Conservation (phyloP, 306 rosid genomes). For the Carpinus fangiana region DNA sequence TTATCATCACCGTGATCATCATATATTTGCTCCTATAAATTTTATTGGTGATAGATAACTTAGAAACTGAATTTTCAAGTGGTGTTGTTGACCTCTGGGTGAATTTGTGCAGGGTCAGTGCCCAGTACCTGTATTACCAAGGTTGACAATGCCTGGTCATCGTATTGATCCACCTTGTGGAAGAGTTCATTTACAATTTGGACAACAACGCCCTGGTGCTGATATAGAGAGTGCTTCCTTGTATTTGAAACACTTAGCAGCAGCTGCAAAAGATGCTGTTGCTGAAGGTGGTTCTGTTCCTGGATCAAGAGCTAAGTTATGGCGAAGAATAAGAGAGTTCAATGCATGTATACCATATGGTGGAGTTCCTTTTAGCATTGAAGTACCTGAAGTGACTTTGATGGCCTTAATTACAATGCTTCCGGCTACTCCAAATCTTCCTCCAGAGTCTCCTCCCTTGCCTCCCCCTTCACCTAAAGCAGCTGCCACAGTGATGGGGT, state of each 20-base stretch:
- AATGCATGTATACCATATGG: conserved; percentile 85
- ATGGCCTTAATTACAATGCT: conserved; percentile 99
- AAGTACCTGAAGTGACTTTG: conserved; percentile 96
- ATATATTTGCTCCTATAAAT: conserved; percentile 10
- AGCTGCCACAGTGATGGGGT: conserved; percentile 98
- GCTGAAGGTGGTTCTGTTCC: conserved; percentile 98
- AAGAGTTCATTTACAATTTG: conserved; percentile 75
- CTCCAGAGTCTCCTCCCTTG: conserved; percentile 97
- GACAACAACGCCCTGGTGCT: conserved; percentile 54
- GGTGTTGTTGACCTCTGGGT: conserved; percentile 40
- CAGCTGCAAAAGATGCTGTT: conserved; percentile 98
- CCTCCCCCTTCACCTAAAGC: conserved; percentile 99
- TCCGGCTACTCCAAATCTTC: conserved; percentile 96
- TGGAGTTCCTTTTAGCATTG: conserved; percentile 83
- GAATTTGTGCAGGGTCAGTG: conserved; percentile 75
- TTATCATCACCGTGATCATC: not conserved
- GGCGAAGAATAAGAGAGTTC: conserved; percentile 99
- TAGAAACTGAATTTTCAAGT: conserved; percentile 16
- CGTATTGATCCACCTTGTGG: conserved; percentile 98
- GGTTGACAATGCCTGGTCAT: conserved; percentile 99
- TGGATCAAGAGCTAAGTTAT: conserved; percentile 97
- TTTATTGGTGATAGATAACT: conserved; percentile 9
- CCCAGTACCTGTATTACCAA: conserved; percentile 86
- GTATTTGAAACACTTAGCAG: conserved; percentile 93
- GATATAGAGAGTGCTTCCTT: conserved; percentile 81